Base-by-base conservation (phyloP, 305 asterid species). In the Fraxinus greggii region DNA sequence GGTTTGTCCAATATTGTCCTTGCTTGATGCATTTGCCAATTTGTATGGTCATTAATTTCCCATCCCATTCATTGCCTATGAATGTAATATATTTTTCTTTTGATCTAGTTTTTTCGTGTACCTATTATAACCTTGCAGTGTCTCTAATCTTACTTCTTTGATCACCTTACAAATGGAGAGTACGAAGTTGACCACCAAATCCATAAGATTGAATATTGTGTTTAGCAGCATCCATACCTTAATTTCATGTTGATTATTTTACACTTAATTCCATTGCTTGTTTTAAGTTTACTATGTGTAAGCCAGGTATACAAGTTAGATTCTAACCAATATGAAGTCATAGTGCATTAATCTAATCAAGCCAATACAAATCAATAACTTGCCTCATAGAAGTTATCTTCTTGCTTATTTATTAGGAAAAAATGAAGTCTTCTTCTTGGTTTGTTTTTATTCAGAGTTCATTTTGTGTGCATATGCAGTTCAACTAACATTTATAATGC, bases 141-240 rank as follows among this genome's bases (percentile, higher is more conserved):
- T 72, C 26, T 72, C 8, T 72, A 72, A 6, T 72, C 45, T 70
- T 70, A 70, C 75, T 72, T 31, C 76, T 72, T 31, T 72, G 45
- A 72, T 70, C 26, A n/a, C 45, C 26, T 31, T 72, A 5, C 21
- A 72, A 72, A 72, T 32, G 26, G 12, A 70, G 75, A 72, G 10
- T 32, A 72, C 6, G 23, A 70, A 31, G 23, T 70, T 70, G 75
- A 70, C 75, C 38, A 31, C 38, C 35, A 6, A 70, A 29, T 5
- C 24, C 24, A 12, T 24, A 4, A 67, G 74, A 67, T 67, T 67
- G 19, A 67, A 67, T 13, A 67, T 67, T 67, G 33, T 13, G 19
- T 67, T 24, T 28, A 67, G 74, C 74, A 70, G 40, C 24, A 31
- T 70, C 75, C 75, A 31, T 31, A 31, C 19, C 31, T 70, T 70